Evolutionary conservation across 2,329 filamentous ascomycete species (phyloP).

Genomic region (Calycina herbarum): DNA sequence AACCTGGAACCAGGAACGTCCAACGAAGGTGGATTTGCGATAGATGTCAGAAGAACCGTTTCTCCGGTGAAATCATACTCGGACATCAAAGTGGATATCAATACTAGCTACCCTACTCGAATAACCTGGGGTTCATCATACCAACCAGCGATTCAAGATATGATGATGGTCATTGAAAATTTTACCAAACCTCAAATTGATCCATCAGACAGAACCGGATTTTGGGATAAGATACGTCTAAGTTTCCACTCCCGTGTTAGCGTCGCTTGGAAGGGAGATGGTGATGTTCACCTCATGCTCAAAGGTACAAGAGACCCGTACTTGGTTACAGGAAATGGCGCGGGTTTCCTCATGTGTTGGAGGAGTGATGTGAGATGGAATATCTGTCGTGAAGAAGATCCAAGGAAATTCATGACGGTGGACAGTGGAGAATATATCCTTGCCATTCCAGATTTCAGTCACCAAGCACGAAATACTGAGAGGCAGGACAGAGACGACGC

Average conservation of each 20-base stretch:
- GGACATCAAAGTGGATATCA: slow-evolving; percentile 87
- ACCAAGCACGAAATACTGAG: slow-evolving; percentile 67
- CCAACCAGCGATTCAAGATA: slow-evolving; percentile 96
- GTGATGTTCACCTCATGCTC: slow-evolving; percentile 88
- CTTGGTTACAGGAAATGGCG: slow-evolving; percentile 85
- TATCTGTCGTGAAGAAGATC: slow-evolving; percentile 81
- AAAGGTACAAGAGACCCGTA: slow-evolving; percentile 95
- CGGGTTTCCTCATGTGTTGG: slow-evolving; percentile 98
- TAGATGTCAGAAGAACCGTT: slow-evolving; percentile 87
- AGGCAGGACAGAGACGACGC: slow-evolving; percentile 53
- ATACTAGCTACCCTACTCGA: slow-evolving; percentile 85
- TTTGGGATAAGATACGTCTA: slow-evolving; percentile 97
- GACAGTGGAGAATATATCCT: slow-evolving; percentile 94
- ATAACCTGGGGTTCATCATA: slow-evolving; percentile 98
- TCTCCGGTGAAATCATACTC: slow-evolving; percentile 96
- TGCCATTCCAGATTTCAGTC: slow-evolving; percentile 89
- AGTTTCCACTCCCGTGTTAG: slow-evolving; percentile 90
- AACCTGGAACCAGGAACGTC: slow-evolving; percentile 53
- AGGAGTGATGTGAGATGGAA: slow-evolving; percentile 88
- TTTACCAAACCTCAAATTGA: slow-evolving; percentile 97
- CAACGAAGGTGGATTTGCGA: slow-evolving; percentile 67
- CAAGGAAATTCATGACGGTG: slow-evolving; percentile 91
- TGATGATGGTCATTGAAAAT: slow-evolving; percentile 99
- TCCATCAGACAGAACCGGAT: slow-evolving; percentile 88
- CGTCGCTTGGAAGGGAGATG: slow-evolving; percentile 90